Base-by-base conservation (phyloP, 1,139 yeast genomes). In the Saccharomyces hybrid region DNA sequence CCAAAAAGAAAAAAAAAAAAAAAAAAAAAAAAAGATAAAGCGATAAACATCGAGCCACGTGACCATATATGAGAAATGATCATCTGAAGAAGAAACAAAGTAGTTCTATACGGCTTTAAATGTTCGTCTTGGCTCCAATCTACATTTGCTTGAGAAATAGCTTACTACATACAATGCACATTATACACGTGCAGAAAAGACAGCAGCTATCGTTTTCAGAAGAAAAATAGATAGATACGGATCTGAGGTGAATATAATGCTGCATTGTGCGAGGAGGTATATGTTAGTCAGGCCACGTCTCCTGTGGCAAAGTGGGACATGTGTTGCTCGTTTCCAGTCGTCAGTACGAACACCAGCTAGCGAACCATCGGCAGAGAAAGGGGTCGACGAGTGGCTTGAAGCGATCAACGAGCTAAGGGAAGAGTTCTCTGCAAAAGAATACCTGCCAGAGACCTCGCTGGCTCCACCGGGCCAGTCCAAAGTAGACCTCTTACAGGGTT, bases 301-400 rank as follows among this genome's bases (percentile, higher is more conserved):
- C 16, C 19, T 38, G 27, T 38, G 29, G 23, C 34, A 34, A 31
- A 19, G 16, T 28, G 34, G 32, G 27, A 13, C 26, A 2, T 34
- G 38, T n/a, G 41, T 29, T 14, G 34, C 41, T 38, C 27, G 34
- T 46, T 29, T 28, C 14, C 26, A 46, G 23, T 19, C 34, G 25
- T 27, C 32, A n/a, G 19, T 27, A 11, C 29, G 32, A 46, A 14
- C 32, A 28, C 48, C 29, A 27, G 31, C 16, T 19, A 28, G 19
- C 32, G 52, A 51, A 3, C 29, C 56, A 9, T 49, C 65, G 47
- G 65, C 72, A 42, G 88, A 85, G 62, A 72, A 75, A 48, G 84
- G 83, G 60, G 82, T 86, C 44, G 87, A 85, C 59, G 78, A 78
- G 55, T 84, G 93, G 86, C 70, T 86, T 54, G 70, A 73, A 8